Base-by-base conservation (phyloP, 2,329 filamentous ascomycete species). In the Talaromyces marneffei region DNA sequence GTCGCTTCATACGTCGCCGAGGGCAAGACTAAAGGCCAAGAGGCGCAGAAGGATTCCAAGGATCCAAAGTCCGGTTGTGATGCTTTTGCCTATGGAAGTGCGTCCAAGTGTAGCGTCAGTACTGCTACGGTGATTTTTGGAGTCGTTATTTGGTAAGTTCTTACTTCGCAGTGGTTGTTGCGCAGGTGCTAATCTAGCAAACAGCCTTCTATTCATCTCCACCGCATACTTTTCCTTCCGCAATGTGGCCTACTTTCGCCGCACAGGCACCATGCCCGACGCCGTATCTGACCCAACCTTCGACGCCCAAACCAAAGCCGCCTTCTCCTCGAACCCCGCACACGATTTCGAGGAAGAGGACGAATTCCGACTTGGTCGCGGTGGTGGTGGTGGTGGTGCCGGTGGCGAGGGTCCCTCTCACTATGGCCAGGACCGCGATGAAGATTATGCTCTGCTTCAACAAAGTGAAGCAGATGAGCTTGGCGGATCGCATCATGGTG, bases 41-140 rank as follows among this genome's bases (percentile, higher is more conserved):
- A 76, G 29, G 64, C 69, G 9, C 66, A 66, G 3, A 62, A 70
- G 14, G 67, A 70, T 25, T 68, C 69, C 54, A 77, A 80, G 39
- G 70, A 76, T 9, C 72, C 73, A 23, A 75, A 78, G 33, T 76
- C 74, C 20, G 81, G 81, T 42, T 85, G 83, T 72, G 79, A 79
- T 48, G 79, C 78, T 2, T 85, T 84, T 70, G 78, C 77, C 10
- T 86, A 80, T 64, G 84, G 84, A 54, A 79, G 74, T 55, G 77
- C 78, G 37, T 71, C 73, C 46, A 85, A 84, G 68, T 87, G 85
- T 75, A 80, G 78, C 4, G 72, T 86, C 60, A 83, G 80, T 70
- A 81, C 81, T 57, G 82, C 80, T 2, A 80, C 80, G 3, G 80
- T 82, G 18, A 82, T 84, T 12, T 75, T 86, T 33, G 84, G 82